Evolutionary conservation across 306 rosid genomes (phyloP).

Genomic region (Notholithocarpus densiflorus): DNA sequence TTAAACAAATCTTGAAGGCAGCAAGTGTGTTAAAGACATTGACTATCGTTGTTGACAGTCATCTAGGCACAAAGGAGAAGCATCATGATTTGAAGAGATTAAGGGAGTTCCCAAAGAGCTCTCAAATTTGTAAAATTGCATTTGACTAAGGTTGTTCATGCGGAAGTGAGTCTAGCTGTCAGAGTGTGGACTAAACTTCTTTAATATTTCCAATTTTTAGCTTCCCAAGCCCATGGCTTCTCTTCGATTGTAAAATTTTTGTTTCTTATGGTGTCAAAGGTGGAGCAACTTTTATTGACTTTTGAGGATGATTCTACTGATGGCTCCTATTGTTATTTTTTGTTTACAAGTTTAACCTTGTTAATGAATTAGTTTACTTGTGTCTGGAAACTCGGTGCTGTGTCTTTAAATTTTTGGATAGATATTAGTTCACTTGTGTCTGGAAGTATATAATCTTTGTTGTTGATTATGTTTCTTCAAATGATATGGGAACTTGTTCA

Average conservation of each 20-base stretch:
- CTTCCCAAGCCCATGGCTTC: background rate
- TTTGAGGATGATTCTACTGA: background rate
- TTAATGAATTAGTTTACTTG: background rate
- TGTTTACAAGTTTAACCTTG: background rate
- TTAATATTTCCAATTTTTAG: background rate
- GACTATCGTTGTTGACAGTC: too few relatives aligned
- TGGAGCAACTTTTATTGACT: background rate
- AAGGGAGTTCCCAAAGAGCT: too few relatives aligned
- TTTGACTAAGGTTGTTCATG: background rate
- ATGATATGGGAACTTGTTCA: conserved; percentile 4
- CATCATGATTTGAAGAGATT: too few relatives aligned
- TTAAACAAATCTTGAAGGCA: too few relatives aligned
- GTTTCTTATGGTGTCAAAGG: too few relatives aligned
- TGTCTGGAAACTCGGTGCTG: background rate
- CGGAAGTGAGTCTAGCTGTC: background rate
- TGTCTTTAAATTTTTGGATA: background rate
- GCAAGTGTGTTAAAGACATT: too few relatives aligned
- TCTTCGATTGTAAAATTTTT: background rate
- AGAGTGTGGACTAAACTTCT: background rate
- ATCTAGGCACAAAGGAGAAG: too few relatives aligned
- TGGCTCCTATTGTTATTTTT: background rate
- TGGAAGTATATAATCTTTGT: too few relatives aligned
- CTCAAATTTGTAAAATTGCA: too few relatives aligned
- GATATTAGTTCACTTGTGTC: background rate
- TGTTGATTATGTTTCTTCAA: background rate